phyloP scores from a whole-genome alignment of 768 basidiomycete species.

The Vishniacozyma victoriae region DNA sequence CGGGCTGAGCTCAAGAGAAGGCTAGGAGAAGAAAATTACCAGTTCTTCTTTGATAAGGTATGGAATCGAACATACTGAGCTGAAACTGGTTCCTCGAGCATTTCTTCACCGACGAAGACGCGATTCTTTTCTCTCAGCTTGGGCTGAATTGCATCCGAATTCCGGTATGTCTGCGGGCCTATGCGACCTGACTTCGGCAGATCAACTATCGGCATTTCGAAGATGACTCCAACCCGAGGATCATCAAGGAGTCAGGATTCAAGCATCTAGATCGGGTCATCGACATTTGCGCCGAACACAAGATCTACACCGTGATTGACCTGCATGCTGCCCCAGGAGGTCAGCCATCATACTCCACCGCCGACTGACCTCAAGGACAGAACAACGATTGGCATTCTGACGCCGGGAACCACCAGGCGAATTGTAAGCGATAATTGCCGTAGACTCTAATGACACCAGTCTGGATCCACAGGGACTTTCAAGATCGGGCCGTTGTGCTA shows the following conservation, averaged over 20 bases:
- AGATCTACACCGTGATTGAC: constrained; percentile 70
- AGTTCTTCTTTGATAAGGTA: constrained; percentile 80
- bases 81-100: constrained; percentile 64
- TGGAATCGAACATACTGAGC: constrained; percentile 2
- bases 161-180: constrained; percentile 9
- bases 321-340: constrained; percentile 57
- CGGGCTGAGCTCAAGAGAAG: constrained; percentile 62
- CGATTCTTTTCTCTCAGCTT: constrained; percentile 68
- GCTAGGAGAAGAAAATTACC: constrained; percentile 60
- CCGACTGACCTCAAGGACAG: constrained; percentile 24
- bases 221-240: constrained; percentile 72
- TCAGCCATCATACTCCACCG: constrained; percentile 7
- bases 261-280: constrained; percentile 79
- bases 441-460: constrained; percentile 46
- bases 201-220: constrained; percentile 47
- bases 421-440: constrained; percentile 13
- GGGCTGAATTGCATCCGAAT: constrained; percentile 70
- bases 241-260: constrained; percentile 67
- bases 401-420: constrained; percentile 21
- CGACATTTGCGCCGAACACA: constrained; percentile 63
- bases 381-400: constrained; percentile 69
- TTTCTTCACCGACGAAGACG: constrained; percentile 72
- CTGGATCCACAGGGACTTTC: constrained; percentile 78
- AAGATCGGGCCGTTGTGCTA: constrained; percentile 68
- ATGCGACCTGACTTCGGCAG: constrained; percentile 38